Conservation (phyloP, 140 eudicot species). For the Senecio squalidus region DNA sequence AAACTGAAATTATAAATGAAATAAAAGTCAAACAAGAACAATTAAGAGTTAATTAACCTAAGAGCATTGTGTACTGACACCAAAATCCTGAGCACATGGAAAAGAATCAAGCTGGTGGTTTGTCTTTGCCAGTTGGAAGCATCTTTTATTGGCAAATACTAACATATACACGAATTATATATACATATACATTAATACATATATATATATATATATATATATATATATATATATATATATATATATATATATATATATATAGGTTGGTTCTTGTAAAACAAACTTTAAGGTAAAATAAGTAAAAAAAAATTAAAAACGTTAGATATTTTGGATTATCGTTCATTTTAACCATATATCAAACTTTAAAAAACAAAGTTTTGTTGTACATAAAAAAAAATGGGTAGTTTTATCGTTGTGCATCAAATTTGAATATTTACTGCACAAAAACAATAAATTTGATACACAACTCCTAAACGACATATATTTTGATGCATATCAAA, state of each 20-base stretch:
- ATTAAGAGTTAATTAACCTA: constrained; percentile 17
- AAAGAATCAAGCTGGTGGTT: constrained; percentile 49
- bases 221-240: not conserved
- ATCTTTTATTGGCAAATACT: constrained; percentile 18
- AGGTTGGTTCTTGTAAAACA: no score
- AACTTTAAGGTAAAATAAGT: no score
- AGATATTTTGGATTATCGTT: no score
- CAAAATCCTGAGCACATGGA: constrained; percentile 62
- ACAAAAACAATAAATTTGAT: no score
- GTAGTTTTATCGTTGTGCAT: no score
- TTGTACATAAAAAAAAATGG: no score
- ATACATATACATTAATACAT: not conserved
- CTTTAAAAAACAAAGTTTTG: no score
- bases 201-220: not conserved
- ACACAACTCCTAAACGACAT: no score
- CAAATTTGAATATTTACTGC: no score
- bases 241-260: not conserved
- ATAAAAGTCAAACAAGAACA: constrained; percentile 37
- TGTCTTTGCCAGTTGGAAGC: constrained; percentile 37
- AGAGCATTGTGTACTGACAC: constrained; percentile 29
- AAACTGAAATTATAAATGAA: constrained; percentile 10
- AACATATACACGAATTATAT: constrained; percentile 12
- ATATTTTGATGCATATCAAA: no score
- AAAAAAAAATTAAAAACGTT: no score
- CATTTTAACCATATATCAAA: no score